Evolutionary conservation across 2,329 filamentous ascomycete species (phyloP).

Genomic region (Corinectria fuckeliana): DNA sequence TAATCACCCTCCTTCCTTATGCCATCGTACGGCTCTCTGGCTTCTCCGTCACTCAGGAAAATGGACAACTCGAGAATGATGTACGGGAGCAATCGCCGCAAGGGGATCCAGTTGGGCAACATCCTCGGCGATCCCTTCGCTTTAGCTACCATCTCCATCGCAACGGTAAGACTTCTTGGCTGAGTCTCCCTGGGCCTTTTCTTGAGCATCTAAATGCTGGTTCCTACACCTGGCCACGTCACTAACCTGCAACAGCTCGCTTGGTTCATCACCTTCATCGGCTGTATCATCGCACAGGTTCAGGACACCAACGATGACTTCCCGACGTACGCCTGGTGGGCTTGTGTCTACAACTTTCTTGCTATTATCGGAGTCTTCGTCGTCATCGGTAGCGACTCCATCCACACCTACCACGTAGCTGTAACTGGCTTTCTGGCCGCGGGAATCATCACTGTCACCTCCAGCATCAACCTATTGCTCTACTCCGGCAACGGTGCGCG

Average conservation of each 20-base stretch:
- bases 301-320: constrained; percentile 59
- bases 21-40: constrained; percentile 76
- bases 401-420: constrained; percentile 89
- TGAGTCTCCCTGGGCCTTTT: constrained; percentile 33
- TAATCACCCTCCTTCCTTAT: constrained; percentile 57
- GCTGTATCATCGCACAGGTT: constrained; percentile 76
- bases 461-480: constrained; percentile 84
- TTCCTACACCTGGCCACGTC: background rate
- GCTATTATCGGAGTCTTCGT: constrained; percentile 80
- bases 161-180: constrained; percentile 79
- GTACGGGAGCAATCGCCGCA: constrained; percentile 61
- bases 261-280: constrained; percentile 92
- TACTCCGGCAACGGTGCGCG: constrained; percentile 76
- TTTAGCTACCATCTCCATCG: constrained; percentile 90
- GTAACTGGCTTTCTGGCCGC: constrained; percentile 86
- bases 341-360: constrained; percentile 83
- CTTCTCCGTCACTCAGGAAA: constrained; percentile 78
- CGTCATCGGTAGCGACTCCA: constrained; percentile 83
- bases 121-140: constrained; percentile 97
- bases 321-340: constrained; percentile 93
- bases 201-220: background rate
- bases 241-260: constrained; percentile 69
- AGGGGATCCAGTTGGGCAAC: constrained; percentile 79
- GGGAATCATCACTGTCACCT: constrained; percentile 84
- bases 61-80: constrained; percentile 72